Percentiles rank a stretch among this genome's conserved stretches.
phyloP scores from a whole-genome alignment of 495 filamentous ascomycete species.

The Neurospora hispaniola region DNA sequence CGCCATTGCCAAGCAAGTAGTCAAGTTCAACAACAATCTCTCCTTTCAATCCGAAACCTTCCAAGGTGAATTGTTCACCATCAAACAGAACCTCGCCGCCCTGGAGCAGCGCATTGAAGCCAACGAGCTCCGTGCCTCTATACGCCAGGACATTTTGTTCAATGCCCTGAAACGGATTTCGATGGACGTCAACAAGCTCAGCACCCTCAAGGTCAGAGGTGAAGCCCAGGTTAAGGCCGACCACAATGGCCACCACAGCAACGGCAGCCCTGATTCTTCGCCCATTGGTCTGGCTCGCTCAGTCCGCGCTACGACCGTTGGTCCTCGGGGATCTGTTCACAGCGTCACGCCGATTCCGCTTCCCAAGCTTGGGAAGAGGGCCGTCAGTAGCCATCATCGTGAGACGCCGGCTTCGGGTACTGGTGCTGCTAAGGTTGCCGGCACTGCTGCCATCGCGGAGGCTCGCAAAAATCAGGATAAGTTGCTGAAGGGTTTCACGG shows the following conservation, averaged over 20 bases:
- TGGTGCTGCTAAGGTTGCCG: neutral
- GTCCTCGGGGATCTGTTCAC: rapidly evolving
- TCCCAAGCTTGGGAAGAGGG: neutral
- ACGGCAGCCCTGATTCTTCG: neutral
- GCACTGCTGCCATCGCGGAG: neutral
- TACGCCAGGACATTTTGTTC: constrained; percentile 16
- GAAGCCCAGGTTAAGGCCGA: neutral
- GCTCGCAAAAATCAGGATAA: constrained; percentile 13
- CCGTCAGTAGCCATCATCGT: neutral
- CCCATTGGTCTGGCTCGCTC: neutral
- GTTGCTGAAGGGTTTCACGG: constrained; percentile 5
- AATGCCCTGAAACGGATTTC: constrained; percentile 11
- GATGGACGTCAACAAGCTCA: constrained; percentile 3
- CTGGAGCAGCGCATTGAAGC: constrained; percentile 4
- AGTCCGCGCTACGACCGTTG: neutral
- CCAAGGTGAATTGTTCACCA: neutral
- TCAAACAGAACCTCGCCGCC: neutral
- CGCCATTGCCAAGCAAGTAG: neutral
- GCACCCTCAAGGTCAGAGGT: too few species aligned
- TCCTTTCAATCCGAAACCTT: neutral
- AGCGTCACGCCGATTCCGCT: neutral
- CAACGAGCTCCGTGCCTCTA: constrained; percentile 5
- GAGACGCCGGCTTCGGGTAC: neutral
- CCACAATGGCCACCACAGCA: neutral
- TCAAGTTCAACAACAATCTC: neutral